Evolutionary conservation across 139 green algal species (phyloP).

Genomic region (Dunaliella primolecta): DNA sequence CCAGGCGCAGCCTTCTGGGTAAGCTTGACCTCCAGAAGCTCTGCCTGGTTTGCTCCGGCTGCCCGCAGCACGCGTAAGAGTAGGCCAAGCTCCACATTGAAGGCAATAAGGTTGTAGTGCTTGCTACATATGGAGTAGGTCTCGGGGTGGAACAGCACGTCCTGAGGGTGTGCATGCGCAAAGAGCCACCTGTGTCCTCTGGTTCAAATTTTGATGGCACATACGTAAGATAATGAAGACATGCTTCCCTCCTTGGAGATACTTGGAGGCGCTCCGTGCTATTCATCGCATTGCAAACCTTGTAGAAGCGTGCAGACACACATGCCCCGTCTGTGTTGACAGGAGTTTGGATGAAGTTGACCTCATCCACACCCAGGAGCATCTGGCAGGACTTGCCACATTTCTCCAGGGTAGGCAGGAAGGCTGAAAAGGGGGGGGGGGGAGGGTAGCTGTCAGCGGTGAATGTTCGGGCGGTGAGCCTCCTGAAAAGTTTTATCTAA

Average conservation of each 20-base stretch:
- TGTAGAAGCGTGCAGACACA: slow-evolving; percentile 52
- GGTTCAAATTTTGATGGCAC: neutral
- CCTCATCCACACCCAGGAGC: slow-evolving; percentile 54
- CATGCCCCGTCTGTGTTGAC: slow-evolving; percentile 66
- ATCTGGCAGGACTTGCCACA: slow-evolving; percentile 73
- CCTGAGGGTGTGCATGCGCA: slow-evolving; percentile 33
- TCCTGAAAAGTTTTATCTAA: neutral
- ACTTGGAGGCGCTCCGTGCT: too few relatives aligned
- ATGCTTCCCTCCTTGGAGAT: too few relatives aligned
- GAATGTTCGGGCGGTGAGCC: neutral
- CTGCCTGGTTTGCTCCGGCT: slow-evolving; percentile 20
- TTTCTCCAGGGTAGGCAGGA: slow-evolving; percentile 78
- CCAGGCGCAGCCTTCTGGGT: slow-evolving; percentile 17
- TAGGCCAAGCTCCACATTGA: slow-evolving; percentile 62
- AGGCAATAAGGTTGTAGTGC: slow-evolving; percentile 70
- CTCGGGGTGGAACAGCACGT: slow-evolving; percentile 57
- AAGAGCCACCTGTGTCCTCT: neutral
- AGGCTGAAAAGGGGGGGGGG: slow-evolving; percentile 31
- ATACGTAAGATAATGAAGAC: too few relatives aligned
- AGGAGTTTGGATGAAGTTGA: slow-evolving; percentile 64
- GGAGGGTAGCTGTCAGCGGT: neutral
- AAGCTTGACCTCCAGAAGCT: slow-evolving; percentile 57
- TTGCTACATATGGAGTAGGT: slow-evolving; percentile 50
- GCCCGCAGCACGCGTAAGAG: slow-evolving; percentile 64
- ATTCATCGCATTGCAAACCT: slow-evolving; percentile 27